Evolutionary conservation across 805 yeast genomes (phyloP).

Genomic region (Jamesozyma jinghongensis): DNA sequence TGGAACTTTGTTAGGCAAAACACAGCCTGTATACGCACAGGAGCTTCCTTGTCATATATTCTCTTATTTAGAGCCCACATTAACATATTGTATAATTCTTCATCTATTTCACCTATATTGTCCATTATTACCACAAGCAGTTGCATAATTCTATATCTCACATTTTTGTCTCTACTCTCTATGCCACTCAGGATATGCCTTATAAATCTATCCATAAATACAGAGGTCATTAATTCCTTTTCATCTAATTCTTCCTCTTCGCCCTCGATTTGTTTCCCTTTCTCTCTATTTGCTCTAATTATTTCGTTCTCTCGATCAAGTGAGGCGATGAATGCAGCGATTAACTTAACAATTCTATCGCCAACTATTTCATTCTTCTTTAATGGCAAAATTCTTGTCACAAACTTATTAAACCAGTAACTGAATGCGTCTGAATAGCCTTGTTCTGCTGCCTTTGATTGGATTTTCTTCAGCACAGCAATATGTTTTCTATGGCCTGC

Average conservation of each 20-base stretch:
- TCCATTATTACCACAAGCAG: conserved; percentile 62
- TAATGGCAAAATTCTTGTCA: conserved; percentile 57
- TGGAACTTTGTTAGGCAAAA: conserved; percentile 74
- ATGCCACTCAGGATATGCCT: conserved; percentile 68
- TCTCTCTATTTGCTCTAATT: conserved; percentile 13
- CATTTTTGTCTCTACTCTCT: conserved; percentile 65
- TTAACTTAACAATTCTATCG: conserved; percentile 65
- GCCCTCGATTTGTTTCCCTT: conserved; percentile 26
- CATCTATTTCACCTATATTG: conserved; percentile 66
- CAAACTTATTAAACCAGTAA: conserved; percentile 46
- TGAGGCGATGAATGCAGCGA: conserved; percentile 48
- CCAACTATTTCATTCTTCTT: conserved; percentile 65
- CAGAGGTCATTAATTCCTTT: conserved; percentile 37
- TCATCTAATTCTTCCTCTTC: conserved; percentile 15
- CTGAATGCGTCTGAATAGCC: conserved; percentile 52
- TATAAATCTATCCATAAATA: conserved; percentile 52
- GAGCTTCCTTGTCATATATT: conserved; percentile 64
- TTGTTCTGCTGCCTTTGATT: conserved; percentile 43
- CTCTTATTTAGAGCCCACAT: conserved; percentile 54
- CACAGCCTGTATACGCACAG: conserved; percentile 76
- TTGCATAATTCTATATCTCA: conserved; percentile 73
- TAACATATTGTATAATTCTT: conserved; percentile 56
- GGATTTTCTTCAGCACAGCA: conserved; percentile 51
- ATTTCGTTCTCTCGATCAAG: conserved; percentile 27
- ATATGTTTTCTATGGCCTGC: conserved; percentile 73